phyloP scores from a whole-genome alignment of 768 basidiomycete genomes.

The Tulasnella sp. region DNA sequence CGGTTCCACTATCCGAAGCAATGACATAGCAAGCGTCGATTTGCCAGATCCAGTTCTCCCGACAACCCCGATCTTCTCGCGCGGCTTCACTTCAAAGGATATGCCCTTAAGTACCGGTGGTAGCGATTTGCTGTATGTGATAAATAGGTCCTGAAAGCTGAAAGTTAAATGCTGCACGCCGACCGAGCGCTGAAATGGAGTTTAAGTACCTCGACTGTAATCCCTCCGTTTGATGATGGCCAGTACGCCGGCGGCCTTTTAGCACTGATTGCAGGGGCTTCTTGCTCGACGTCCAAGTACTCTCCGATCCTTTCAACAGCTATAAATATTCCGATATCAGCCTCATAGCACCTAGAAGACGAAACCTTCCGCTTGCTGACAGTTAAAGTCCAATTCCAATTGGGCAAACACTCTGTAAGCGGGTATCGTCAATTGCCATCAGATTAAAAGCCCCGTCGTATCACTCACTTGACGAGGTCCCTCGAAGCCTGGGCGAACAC shows the following conservation, averaged over 20 bases:
- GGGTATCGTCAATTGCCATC: slow-evolving; percentile 9
- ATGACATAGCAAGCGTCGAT: slow-evolving; percentile 45
- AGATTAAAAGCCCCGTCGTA: neutral
- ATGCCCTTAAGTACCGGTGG: slow-evolving; percentile 48
- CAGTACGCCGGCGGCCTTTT: slow-evolving; percentile 60
- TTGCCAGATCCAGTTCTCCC: slow-evolving; percentile 65
- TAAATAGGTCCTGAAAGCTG: slow-evolving; percentile 33
- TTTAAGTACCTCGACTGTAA: slow-evolving; percentile 37
- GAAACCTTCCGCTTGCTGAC: slow-evolving; percentile 2
- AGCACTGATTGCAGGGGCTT: slow-evolving; percentile 50
- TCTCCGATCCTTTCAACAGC: slow-evolving; percentile 61
- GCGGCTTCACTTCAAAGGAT: slow-evolving; percentile 47
- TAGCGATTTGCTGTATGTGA: slow-evolving; percentile 53
- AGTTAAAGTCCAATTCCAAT: slow-evolving; percentile 56
- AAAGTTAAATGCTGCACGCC: too few species aligned
- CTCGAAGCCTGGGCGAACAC: slow-evolving; percentile 60
- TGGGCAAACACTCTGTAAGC: slow-evolving; percentile 49
- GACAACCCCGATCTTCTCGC: slow-evolving; percentile 62
- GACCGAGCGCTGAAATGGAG: too few species aligned
- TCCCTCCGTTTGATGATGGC: slow-evolving; percentile 47
- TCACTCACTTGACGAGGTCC: slow-evolving; percentile 44
- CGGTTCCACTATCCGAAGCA: slow-evolving; percentile 56
- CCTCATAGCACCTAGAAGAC: neutral
- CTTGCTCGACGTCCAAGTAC: slow-evolving; percentile 56
- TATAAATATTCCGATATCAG: neutral